Percentiles rank a stretch among this genome's conserved stretches.
These are phyloP conservation scores for Magnaporthiopsis poae DNA, from an alignment of 2,329 filamentous ascomycete genomes.

Conservation along the genomic window DNA sequence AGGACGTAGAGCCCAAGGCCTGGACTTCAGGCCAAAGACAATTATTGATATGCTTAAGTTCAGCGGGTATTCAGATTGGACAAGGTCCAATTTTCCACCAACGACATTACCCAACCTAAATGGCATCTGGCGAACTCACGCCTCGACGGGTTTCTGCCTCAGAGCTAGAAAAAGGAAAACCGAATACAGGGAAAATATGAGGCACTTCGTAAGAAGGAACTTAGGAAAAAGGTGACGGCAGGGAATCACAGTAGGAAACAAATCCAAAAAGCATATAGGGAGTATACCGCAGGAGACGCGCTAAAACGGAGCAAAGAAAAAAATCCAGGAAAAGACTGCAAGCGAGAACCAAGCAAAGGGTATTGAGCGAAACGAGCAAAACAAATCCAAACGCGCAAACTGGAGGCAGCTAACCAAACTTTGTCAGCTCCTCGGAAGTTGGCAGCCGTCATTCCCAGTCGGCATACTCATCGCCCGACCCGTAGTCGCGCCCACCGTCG, in stretches of 20 bases:
- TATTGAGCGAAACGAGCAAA: neutral
- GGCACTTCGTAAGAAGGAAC: no score
- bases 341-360: neutral
- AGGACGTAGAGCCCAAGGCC: neutral
- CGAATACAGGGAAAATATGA: neutral
- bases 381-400: neutral
- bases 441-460: neutral
- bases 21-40: neutral
- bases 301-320: neutral
- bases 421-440: neutral
- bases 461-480: neutral
- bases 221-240: no score
- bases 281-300: no score
- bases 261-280: neutral
- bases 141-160: neutral
- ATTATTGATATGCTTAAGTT: slow-evolving; percentile 1
- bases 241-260: neutral
- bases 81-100: neutral
- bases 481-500: neutral
- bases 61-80: neutral
- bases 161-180: neutral
- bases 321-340: neutral
- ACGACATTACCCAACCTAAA: neutral
- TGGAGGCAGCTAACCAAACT: neutral
- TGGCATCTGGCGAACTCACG: no score